Evolutionary conservation across 2,329 filamentous ascomycete species (phyloP), one percentile per base, ranked within the genome.

Genomic region (Fonsecaea nubica): DNA sequence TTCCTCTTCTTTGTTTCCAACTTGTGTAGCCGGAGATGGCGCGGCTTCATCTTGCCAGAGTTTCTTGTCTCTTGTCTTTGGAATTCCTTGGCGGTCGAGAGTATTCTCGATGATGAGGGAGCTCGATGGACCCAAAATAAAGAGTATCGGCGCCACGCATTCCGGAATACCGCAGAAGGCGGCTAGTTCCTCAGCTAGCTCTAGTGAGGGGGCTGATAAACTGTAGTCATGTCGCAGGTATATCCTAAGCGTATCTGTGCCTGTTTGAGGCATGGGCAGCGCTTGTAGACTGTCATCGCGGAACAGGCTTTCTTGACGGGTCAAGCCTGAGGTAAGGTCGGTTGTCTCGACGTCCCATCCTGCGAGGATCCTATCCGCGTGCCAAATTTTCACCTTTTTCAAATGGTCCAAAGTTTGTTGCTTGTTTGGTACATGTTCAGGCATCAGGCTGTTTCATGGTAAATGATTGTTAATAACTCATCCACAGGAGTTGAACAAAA

Each of bases 111-210:
- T 48, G n/a, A 21, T 18, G n/a, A 6, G 7, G 18, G n/a, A 18
- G n/a, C 15, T 48, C 42, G 15, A 6, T 48, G 21, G 42, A 10
- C 42, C n/a, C 42, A 48, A 21, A 21, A 48, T 48, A 21, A 21
- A 15, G n/a, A 18, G n/a, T 48, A 48, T 48, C 42, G 21, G n/a
- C 18, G 42, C 42, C 18, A 9, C 42, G 7, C 6, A 21, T 8
- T 48, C 42, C 42, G 15, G 42, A 48, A 48, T 21, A 18, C n/a
- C 42, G 42, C 42, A 48, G 42, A 48, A 48, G 42, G n/a, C n/a
- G 1, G 42, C 42, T 10, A 48, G 42, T 48, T 48, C n/a, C 42
- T 48, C n/a, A 21, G 42, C 42, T 48, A 48, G n/a, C n/a, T 48
- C 42, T 21, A 48, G 42, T 18, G 18, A 7, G 18, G 42, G 42